These are phyloP conservation scores for Cymbidium sinense DNA, from an alignment of 106 monocot species.

Conservation along the genomic window DNA sequence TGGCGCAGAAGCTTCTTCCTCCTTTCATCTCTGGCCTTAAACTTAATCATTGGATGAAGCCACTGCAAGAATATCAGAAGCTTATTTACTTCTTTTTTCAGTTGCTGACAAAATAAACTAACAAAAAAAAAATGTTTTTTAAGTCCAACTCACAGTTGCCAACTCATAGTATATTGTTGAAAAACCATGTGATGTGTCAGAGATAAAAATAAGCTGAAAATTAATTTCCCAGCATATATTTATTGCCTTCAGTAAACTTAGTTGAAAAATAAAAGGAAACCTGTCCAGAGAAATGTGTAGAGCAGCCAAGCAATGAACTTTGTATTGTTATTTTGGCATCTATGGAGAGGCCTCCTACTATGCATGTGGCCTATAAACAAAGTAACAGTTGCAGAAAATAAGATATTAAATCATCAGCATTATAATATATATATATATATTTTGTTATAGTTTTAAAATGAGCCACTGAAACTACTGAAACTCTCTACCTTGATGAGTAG, in stretches of 20 bases:
- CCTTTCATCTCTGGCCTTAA: constrained; percentile 62
- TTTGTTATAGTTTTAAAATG: background rate
- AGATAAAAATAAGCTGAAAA: no score
- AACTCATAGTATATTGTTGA: no score
- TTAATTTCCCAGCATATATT: no score
- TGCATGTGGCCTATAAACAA: constrained; percentile 50
- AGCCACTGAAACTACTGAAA: background rate
- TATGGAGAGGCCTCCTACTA: constrained; percentile 49
- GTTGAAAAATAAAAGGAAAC: constrained; percentile 18
- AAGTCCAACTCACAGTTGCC: no score
- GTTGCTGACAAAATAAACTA: no score
- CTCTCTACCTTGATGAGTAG: constrained; percentile 57
- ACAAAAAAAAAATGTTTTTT: no score
- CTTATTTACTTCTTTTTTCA: no score
- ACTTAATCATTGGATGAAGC: constrained; percentile 37
- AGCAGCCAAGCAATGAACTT: constrained; percentile 56
- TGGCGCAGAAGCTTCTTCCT: constrained; percentile 46
- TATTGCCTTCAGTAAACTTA: no score
- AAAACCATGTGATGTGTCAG: no score
- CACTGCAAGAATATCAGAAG: background rate
- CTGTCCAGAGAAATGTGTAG: constrained; percentile 67
- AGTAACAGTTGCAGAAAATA: constrained; percentile 11
- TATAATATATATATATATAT: background rate
- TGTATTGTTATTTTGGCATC: constrained; percentile 66
- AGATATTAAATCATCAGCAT: background rate